Evolutionary conservation across 805 yeast species (phyloP).

Genomic region (Yamadazyma takamatsuzukensis): DNA sequence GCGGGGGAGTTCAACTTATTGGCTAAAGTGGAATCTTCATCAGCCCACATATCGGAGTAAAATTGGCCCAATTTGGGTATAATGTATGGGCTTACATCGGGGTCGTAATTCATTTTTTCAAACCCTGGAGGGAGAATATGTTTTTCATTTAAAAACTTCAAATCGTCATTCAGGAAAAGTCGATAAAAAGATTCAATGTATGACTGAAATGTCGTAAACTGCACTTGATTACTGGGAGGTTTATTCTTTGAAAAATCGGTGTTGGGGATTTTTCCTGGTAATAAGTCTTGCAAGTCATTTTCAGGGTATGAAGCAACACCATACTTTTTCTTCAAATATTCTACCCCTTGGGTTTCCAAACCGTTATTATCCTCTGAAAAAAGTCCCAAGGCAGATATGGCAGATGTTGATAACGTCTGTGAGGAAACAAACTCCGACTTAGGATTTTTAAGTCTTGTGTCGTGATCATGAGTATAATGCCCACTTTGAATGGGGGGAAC

Average conservation of each 20-base stretch:
- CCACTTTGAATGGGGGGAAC: slow-evolving; percentile 48
- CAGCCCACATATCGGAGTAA: slow-evolving; percentile 82
- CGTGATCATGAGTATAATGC: slow-evolving; percentile 48
- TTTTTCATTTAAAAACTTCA: slow-evolving; percentile 64
- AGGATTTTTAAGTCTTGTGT: slow-evolving; percentile 63
- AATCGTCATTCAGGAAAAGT: slow-evolving; percentile 74
- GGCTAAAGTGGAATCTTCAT: slow-evolving; percentile 59
- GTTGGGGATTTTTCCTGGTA: slow-evolving; percentile 89
- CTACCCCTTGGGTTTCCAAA: slow-evolving; percentile 64
- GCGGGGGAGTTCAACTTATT: slow-evolving; percentile 47
- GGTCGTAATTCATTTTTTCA: slow-evolving; percentile 52
- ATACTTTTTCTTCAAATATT: slow-evolving; percentile 67
- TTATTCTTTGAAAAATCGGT: slow-evolving; percentile 80
- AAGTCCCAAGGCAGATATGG: slow-evolving; percentile 57
- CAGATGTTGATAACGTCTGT: slow-evolving; percentile 64
- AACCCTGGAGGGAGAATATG: slow-evolving; percentile 52
- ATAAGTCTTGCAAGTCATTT: slow-evolving; percentile 62
- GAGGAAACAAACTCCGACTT: slow-evolving; percentile 71
- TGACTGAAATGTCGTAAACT: slow-evolving; percentile 80
- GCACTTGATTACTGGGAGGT: slow-evolving; percentile 76
- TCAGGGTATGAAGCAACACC: slow-evolving; percentile 92
- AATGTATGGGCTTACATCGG: slow-evolving; percentile 63
- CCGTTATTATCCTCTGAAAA: slow-evolving; percentile 60
- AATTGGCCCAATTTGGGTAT: slow-evolving; percentile 84
- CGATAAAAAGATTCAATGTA: slow-evolving; percentile 85